Base-by-base conservation (phyloP, 1,284 basidiomycete genomes). In the Ceratobasidium sp. region DNA sequence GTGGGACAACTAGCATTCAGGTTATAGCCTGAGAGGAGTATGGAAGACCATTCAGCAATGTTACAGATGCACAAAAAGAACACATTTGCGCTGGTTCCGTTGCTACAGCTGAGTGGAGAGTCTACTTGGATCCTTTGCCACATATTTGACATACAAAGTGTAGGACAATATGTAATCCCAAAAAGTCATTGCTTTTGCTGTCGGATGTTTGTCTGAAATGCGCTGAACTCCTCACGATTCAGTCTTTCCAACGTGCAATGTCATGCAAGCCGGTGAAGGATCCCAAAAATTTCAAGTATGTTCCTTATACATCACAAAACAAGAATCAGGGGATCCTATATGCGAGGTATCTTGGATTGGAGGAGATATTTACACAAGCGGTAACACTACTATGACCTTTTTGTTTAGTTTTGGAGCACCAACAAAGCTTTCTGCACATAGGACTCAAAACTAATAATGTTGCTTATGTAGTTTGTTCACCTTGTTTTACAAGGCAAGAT, bases 401-500 rank as follows among this genome's bases (percentile, higher is more conserved):
- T 53, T 53, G 49, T 26, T 47, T n/a, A n/a, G 20, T 6, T 53
- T 6, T 53, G 49, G 3, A 17, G 20, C 6, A 20, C 4, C n/a
- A n/a, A n/a, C n/a, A n/a, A n/a, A n/a, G n/a, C n/a, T n/a, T n/a
- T n/a, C n/a, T n/a, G n/a, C n/a, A n/a, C n/a, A n/a, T n/a, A n/a
- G n/a, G n/a, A n/a, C n/a, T n/a, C n/a, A n/a, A n/a, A n/a, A n/a
- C n/a, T n/a, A n/a, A n/a, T n/a, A n/a, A n/a, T n/a, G n/a, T 33
- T 33, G 37, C 60, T 61, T 33, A 61, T 61, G 60, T 7, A 61
- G 3, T 39, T 35, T 61, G 60, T 61, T 33, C 8, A 13, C 35
- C 63, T 23, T 7, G 23, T 39, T 20, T 6, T 61, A 3, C 2
- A 11, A 37, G 82, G 83, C 7, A 80, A 82, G 61, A 82, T 80